Percentiles rank a stretch among this genome's conserved stretches.
Conservation (phyloP, 2,329 filamentous ascomycete species). For the Drechslerella stenobrocha region DNA sequence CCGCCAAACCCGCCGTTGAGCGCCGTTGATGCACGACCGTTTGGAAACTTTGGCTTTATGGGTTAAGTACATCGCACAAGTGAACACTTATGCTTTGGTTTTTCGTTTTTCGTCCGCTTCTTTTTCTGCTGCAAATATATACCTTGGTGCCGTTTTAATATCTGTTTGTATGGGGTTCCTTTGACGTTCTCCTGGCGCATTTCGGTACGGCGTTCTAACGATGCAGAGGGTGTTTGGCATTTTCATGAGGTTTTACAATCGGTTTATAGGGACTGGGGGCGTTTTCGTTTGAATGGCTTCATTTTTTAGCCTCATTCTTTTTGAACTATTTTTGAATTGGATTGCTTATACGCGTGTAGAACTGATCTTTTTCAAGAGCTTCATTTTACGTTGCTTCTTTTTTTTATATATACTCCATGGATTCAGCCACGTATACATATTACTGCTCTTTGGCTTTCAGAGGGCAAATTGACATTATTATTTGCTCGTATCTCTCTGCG, state of each 20-base stretch:
- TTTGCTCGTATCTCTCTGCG: no score
- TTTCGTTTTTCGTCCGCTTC: no score
- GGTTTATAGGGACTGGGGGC: background rate
- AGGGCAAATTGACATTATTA: no score
- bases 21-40: slow-evolving; percentile 24
- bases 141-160: background rate
- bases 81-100: no score
- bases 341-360: background rate
- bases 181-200: background rate
- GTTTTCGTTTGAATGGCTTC: background rate
- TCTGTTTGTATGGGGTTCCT: background rate
- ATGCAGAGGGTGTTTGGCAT: background rate
- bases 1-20: slow-evolving; percentile 44
- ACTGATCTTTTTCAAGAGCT: background rate
- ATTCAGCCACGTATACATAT: no score
- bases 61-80: no score
- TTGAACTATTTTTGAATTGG: background rate
- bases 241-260: background rate
- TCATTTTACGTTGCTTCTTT: background rate
- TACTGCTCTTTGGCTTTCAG: no score
- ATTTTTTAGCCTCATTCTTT: background rate
- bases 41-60: slow-evolving; percentile 44
- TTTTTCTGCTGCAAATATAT: slow-evolving; percentile 3
- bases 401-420: no score
- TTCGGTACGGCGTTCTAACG: background rate